Evolutionary conservation across 169 alveolate genomes (phyloP).

Genomic region (Cryptosporidium parvum): DNA sequence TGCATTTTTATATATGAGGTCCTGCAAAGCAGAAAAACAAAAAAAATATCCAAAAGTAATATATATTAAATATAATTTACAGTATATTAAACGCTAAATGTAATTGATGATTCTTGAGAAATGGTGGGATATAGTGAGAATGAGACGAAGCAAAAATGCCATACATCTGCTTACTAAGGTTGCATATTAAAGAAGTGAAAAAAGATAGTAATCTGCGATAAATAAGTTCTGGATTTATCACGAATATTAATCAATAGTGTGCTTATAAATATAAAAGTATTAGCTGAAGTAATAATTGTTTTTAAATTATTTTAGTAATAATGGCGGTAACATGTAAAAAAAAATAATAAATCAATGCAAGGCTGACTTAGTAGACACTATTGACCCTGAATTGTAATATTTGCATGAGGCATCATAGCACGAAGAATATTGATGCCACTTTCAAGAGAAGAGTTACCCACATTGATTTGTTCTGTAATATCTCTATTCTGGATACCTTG

Average conservation of each 20-base stretch:
- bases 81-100: constrained; percentile 5
- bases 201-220: not conserved
- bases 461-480: constrained; percentile 26
- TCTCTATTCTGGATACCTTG: constrained; percentile 26
- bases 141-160: not conserved
- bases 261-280: not conserved
- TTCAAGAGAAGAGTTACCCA: constrained; percentile 18
- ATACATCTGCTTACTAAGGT: not conserved
- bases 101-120: not conserved
- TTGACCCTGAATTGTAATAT: constrained; percentile 71
- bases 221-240: not conserved
- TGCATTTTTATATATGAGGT: not conserved
- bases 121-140: not conserved
- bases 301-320: not conserved
- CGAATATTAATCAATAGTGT: not conserved
- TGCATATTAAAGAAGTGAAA: not conserved
- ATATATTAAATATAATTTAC: not conserved
- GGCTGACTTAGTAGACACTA: not conserved
- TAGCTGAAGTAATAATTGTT: not conserved
- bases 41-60: not conserved
- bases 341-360: not conserved
- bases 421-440: constrained; percentile 51
- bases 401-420: constrained; percentile 75
- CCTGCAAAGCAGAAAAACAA: not conserved
- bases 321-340: not conserved